phyloP scores from a whole-genome alignment of 176 grass and related monocot species.

The Cenchrus purpureus region DNA sequence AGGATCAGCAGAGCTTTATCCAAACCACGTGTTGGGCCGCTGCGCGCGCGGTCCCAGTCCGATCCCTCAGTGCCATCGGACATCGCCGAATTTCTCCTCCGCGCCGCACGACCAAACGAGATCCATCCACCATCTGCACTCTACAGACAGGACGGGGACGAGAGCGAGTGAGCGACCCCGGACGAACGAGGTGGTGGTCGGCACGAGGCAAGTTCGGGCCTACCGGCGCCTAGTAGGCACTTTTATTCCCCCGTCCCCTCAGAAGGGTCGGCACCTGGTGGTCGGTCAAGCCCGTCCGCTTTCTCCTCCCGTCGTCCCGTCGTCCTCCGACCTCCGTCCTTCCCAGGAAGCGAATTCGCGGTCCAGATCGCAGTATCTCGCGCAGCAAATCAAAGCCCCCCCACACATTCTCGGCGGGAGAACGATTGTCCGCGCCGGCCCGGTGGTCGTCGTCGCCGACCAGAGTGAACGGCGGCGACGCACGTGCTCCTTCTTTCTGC shows the following conservation, averaged over 20 bases:
- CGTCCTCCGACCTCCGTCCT: no score
- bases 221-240: neutral
- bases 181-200: neutral
- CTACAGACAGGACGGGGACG: neutral
- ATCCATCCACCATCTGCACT: no score
- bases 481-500: neutral
- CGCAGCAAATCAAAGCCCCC: neutral
- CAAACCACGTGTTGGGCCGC: no score
- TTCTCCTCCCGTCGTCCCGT: no score
- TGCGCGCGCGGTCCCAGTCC: no score
- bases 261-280: no score
- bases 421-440: neutral
- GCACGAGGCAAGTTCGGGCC: neutral
- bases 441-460: neutral
- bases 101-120: no score
- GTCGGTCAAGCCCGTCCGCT: neutral
- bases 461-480: conserved; percentile 6
- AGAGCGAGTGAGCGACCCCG: no score
- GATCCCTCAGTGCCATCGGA: no score
- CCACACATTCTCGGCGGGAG: neutral
- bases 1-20: no score
- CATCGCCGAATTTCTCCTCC: no score
- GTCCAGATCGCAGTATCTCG: neutral
- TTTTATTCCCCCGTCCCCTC: neutral
- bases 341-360: neutral